Percentiles rank a stretch among this genome's conserved stretches.
These are phyloP conservation scores for barrel medic (Medicago truncatula) DNA, from an alignment of 306 rosid species.

Conservation along the genomic window DNA sequence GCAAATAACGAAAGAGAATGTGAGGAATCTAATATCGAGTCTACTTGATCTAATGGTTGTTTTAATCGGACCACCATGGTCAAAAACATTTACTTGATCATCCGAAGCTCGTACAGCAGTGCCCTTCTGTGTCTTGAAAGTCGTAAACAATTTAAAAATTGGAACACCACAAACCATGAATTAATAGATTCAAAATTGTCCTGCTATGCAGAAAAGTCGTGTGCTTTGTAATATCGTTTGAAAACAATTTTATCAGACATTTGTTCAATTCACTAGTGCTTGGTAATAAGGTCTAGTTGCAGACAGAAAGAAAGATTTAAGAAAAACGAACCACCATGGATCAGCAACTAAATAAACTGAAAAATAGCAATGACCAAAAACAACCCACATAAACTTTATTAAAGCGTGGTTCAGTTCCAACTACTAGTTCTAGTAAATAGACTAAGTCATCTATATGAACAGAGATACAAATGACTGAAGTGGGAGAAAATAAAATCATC, in stretches of 20 bases:
- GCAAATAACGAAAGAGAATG: too few species aligned
- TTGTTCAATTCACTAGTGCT: not conserved
- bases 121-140: too few species aligned
- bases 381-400: constrained; percentile 26
- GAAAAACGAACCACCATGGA: not conserved
- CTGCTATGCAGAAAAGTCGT: not conserved
- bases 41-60: too few species aligned
- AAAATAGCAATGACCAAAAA: constrained; percentile 13
- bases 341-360: constrained; percentile 10
- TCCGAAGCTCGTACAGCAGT: too few species aligned
- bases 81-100: too few species aligned
- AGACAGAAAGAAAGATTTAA: not conserved
- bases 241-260: not conserved
- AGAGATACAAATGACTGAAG: constrained; percentile 22
- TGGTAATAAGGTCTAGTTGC: not conserved
- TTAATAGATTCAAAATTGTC: not conserved
- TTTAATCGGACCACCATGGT: too few species aligned
- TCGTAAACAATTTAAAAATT: too few species aligned
- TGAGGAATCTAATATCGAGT: too few species aligned
- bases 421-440: constrained; percentile 18
- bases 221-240: not conserved
- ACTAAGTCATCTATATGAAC: constrained; percentile 18
- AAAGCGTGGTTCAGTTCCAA: not conserved
- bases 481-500: not conserved
- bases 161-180: not conserved